phyloP scores from a whole-genome alignment of 2,329 filamentous ascomycete species.

The Parastagonospora avenae region DNA sequence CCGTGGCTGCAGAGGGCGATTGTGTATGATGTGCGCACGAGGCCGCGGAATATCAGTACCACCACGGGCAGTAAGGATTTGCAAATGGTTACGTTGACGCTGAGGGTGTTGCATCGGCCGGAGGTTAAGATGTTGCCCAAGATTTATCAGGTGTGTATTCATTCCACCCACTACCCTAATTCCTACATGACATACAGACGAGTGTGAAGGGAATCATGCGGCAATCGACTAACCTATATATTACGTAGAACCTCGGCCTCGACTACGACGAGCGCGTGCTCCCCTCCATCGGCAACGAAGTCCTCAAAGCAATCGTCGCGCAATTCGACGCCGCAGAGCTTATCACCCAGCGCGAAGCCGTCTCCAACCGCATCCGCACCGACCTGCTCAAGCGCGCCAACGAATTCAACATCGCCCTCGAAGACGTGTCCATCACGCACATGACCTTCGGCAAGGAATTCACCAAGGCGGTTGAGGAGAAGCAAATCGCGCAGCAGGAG shows the following conservation, averaged over 20 bases:
- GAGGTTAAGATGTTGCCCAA: slow-evolving; percentile 91
- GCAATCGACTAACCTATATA: neutral
- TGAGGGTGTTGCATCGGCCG: slow-evolving; percentile 92
- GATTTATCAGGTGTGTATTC: slow-evolving; percentile 86
- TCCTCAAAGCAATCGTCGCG: slow-evolving; percentile 60
- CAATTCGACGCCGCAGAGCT: slow-evolving; percentile 64
- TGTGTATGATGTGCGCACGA: slow-evolving; percentile 95
- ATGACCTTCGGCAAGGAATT: slow-evolving; percentile 99
- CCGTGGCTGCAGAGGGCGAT: slow-evolving; percentile 96
- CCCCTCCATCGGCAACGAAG: slow-evolving; percentile 61
- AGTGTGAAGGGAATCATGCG: neutral
- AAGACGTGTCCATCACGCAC: slow-evolving; percentile 99
- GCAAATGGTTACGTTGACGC: slow-evolving; percentile 99
- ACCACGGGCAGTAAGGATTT: slow-evolving; percentile 98
- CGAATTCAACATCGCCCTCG: slow-evolving; percentile 98
- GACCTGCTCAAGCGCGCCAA: slow-evolving; percentile 90
- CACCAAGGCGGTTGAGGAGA: slow-evolving; percentile 98
- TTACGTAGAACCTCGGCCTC: slow-evolving; percentile 81
- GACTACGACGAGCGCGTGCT: slow-evolving; percentile 83
- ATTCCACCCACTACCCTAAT: neutral
- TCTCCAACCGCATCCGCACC: slow-evolving; percentile 89
- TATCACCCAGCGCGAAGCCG: slow-evolving; percentile 97
- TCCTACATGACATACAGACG: neutral
- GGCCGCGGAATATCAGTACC: slow-evolving; percentile 95
- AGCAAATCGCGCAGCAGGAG: slow-evolving; percentile 99